These are phyloP conservation scores for Lodderomyces metapsilosis DNA, from an alignment of 1,139 yeast species.

Conservation along the genomic window DNA sequence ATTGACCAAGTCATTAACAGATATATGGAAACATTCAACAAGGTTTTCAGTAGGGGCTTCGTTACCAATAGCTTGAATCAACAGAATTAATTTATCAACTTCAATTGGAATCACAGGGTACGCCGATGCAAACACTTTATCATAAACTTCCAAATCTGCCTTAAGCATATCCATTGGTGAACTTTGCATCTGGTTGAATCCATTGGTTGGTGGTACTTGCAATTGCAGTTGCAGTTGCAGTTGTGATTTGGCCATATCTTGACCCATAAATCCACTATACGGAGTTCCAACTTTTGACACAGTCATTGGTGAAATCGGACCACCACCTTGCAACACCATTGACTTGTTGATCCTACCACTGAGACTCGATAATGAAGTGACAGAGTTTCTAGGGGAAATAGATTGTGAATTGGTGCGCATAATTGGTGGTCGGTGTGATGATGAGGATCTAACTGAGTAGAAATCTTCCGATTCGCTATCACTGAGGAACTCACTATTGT, in stretches of 20 bases:
- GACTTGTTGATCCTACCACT: slow-evolving; percentile 41
- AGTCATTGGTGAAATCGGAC: slow-evolving; percentile 12
- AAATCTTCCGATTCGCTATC: slow-evolving; percentile 43
- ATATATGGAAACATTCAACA: slow-evolving; percentile 49
- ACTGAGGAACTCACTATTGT: slow-evolving; percentile 23
- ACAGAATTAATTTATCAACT: slow-evolving; percentile 24
- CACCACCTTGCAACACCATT: slow-evolving; percentile 16
- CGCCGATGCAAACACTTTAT: slow-evolving; percentile 50
- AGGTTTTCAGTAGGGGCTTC: slow-evolving; percentile 33
- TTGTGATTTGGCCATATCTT: background rate
- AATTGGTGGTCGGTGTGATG: slow-evolving; percentile 29
- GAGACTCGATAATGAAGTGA: slow-evolving; percentile 44
- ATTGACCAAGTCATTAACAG: slow-evolving; percentile 49
- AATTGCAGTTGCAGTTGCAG: slow-evolving; percentile 9
- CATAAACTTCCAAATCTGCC: slow-evolving; percentile 38
- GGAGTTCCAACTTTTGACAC: slow-evolving; percentile 13
- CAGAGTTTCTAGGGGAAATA: slow-evolving; percentile 47
- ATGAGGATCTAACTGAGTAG: slow-evolving; percentile 30
- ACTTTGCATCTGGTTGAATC: slow-evolving; percentile 6
- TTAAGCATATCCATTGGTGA: slow-evolving; percentile 16
- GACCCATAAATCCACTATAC: background rate
- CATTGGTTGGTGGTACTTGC: slow-evolving; percentile 8
- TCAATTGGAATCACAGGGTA: slow-evolving; percentile 60
- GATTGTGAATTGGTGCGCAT: slow-evolving; percentile 25
- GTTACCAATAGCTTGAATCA: slow-evolving; percentile 22